A percentile compares a stretch with the other conserved stretches of the same genome.
These are phyloP conservation scores for Hyphopichia khmerensis DNA, from an alignment of 1,139 yeast genomes.

Conservation along the genomic window DNA sequence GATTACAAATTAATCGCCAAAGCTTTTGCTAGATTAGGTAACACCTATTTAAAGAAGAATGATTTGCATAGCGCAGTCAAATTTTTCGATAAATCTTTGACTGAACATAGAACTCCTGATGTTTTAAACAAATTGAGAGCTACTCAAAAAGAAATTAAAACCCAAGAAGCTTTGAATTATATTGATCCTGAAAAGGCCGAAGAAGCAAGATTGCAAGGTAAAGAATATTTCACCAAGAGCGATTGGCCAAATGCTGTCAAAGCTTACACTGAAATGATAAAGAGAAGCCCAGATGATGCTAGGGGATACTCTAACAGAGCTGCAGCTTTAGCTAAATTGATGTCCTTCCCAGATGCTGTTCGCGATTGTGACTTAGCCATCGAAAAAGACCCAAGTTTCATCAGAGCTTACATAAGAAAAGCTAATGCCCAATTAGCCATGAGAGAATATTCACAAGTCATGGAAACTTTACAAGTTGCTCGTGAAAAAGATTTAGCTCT, in stretches of 20 bases:
- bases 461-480: constrained; percentile 80
- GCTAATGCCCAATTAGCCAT: constrained; percentile 92
- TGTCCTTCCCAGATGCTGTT: constrained; percentile 97
- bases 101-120: constrained; percentile 97
- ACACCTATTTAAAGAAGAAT: constrained; percentile 70
- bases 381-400: constrained; percentile 79
- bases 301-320: constrained; percentile 98
- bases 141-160: constrained; percentile 83
- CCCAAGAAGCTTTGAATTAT: constrained; percentile 72
- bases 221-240: constrained; percentile 80
- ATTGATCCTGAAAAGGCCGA: constrained; percentile 92
- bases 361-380: constrained; percentile 91
- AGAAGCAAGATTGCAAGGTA: constrained; percentile 91
- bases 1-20: constrained; percentile 92
- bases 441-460: constrained; percentile 79
- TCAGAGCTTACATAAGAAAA: constrained; percentile 95
- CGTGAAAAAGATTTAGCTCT: constrained; percentile 68
- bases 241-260: constrained; percentile 98
- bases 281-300: constrained; percentile 94
- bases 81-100: constrained; percentile 83
- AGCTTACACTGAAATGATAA: constrained; percentile 91
- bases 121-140: constrained; percentile 83
- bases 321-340: constrained; percentile 88
- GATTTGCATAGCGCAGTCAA: constrained; percentile 74
- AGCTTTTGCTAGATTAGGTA: constrained; percentile 90